Conservation (phyloP, 1,284 basidiomycete species). For the Tremellales sp. region DNA sequence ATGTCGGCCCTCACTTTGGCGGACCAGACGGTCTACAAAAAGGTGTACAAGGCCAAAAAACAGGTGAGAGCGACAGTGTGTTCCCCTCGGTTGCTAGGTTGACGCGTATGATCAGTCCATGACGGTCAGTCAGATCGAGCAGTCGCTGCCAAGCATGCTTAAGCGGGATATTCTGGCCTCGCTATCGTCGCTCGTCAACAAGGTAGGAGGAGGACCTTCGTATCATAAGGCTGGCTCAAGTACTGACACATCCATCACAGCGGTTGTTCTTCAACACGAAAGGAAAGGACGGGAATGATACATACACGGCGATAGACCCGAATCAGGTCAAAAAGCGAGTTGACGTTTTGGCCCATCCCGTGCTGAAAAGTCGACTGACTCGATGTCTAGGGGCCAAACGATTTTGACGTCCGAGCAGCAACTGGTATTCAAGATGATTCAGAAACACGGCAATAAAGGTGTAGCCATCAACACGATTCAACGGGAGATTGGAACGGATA, state of each 20-base stretch:
- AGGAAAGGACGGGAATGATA: constrained; percentile 19
- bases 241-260: constrained; percentile 10
- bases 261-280: constrained; percentile 18
- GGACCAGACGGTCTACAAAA: constrained; percentile 47
- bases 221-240: constrained; percentile 2
- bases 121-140: constrained; percentile 25
- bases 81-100: constrained; percentile 1
- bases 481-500: constrained; percentile 30
- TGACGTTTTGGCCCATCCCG: neutral
- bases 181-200: constrained; percentile 19
- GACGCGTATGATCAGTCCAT: constrained; percentile 15
- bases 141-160: constrained; percentile 24
- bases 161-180: constrained; percentile 21
- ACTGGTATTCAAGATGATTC: constrained; percentile 28
- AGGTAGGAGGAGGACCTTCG: constrained; percentile 14
- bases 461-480: constrained; percentile 9
- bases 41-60: constrained; percentile 40
- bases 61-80: constrained; percentile 22
- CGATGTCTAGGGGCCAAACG: constrained; percentile 16
- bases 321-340: constrained; percentile 38
- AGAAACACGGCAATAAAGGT: constrained; percentile 23
- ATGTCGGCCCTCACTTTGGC: too few relatives aligned
- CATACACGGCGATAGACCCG: constrained; percentile 30
- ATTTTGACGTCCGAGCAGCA: constrained; percentile 39
- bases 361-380: neutral